These are phyloP conservation scores for Teratosphaeria nubilosa DNA, from an alignment of 2,329 filamentous ascomycete species.

Conservation along the genomic window DNA sequence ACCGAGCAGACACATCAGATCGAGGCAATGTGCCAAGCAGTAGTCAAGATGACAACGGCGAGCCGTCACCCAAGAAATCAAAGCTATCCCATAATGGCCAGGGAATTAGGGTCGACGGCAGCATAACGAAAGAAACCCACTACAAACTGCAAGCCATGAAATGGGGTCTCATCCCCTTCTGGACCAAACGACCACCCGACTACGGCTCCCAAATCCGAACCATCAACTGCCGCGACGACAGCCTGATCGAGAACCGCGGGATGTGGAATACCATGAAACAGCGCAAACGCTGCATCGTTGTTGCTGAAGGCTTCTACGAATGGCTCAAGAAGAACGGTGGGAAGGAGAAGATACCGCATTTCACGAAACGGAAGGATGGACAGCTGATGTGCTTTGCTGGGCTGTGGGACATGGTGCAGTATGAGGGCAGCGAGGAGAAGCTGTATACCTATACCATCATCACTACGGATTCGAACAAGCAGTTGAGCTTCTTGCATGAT, in stretches of 20 bases:
- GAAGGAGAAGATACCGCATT: constrained; percentile 79
- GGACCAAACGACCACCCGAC: constrained; percentile 76
- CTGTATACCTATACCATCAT: constrained; percentile 88
- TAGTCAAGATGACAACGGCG: constrained; percentile 13
- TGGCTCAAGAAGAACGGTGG: constrained; percentile 73
- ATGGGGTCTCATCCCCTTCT: constrained; percentile 90
- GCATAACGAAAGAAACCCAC: constrained; percentile 33
- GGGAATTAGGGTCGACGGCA: constrained; percentile 9
- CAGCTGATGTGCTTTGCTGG: constrained; percentile 82
- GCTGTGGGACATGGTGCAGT: constrained; percentile 79
- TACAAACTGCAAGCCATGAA: constrained; percentile 90
- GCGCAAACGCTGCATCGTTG: constrained; percentile 73
- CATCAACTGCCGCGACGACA: constrained; percentile 92
- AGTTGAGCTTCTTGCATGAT: constrained; percentile 79
- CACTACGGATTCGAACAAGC: constrained; percentile 75
- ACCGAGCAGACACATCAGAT: constrained; percentile 63
- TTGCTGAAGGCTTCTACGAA: constrained; percentile 92
- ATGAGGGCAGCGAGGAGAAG: constrained; percentile 60
- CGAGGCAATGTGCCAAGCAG: constrained; percentile 14
- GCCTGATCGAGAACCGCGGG: constrained; percentile 60
- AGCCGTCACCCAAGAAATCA: constrained; percentile 15
- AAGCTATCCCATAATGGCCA: constrained; percentile 12
- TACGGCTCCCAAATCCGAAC: constrained; percentile 72
- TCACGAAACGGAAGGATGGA: constrained; percentile 69
- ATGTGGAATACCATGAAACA: constrained; percentile 93